These are phyloP conservation scores for Talaromyces islandicus DNA, from an alignment of 2,329 filamentous ascomycete genomes.

Conservation along the genomic window DNA sequence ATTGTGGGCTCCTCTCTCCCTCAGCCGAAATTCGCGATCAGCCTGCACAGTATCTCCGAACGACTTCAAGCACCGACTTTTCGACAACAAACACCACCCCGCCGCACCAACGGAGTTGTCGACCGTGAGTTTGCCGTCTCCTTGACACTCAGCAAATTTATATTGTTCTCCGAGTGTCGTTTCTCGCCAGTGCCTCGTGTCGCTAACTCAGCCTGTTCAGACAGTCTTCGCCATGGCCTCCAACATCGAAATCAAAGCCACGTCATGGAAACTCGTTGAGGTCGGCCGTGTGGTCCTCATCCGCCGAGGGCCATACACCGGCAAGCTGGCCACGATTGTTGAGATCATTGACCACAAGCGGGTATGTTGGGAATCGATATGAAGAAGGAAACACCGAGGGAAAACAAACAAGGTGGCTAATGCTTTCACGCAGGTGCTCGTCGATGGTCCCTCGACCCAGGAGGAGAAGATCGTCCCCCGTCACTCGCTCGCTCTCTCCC, in stretches of 20 bases:
- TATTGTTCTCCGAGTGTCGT: background rate
- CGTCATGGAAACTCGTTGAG: conserved; percentile 93
- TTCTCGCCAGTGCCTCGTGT: background rate
- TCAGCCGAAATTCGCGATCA: conserved; percentile 35
- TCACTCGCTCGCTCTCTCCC: conserved; percentile 75
- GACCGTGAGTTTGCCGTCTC: conserved; percentile 32
- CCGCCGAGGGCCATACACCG: conserved; percentile 71
- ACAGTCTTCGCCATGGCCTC: conserved; percentile 70
- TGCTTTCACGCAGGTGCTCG: conserved; percentile 64
- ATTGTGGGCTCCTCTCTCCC: conserved; percentile 27
- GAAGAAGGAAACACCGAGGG: conserved; percentile 13
- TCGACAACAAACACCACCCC: conserved; percentile 35
- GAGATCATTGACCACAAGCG: conserved; percentile 99
- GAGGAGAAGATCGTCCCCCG: conserved; percentile 74
- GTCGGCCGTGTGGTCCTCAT: conserved; percentile 95
- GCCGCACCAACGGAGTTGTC: conserved; percentile 32
- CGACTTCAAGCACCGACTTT: conserved; percentile 34
- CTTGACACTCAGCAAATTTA: background rate
- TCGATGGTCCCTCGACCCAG: conserved; percentile 87
- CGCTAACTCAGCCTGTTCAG: conserved; percentile 28
- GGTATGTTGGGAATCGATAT: conserved; percentile 58
- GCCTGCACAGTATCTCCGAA: conserved; percentile 24
- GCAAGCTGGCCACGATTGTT: conserved; percentile 88
- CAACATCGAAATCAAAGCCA: conserved; percentile 74
- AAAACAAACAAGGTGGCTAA: conserved; percentile 13